Base-by-base conservation (phyloP, 1,284 basidiomycete species). In the Schizopora paradoxa region DNA sequence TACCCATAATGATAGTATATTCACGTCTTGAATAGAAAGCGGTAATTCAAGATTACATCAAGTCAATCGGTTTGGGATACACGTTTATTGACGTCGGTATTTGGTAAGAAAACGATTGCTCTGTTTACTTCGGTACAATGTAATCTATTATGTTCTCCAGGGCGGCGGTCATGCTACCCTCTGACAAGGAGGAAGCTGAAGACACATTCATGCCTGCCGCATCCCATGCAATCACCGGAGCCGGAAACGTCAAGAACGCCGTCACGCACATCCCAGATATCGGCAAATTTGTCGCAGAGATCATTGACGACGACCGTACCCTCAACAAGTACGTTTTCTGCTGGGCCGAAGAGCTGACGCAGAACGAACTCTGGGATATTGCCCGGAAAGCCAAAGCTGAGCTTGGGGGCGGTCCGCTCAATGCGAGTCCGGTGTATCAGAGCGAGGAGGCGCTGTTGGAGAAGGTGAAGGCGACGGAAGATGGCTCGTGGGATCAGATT, bases 321-420 rank as follows among this genome's bases (percentile, higher is more conserved):
- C 41, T 57, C 26, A 56, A 60, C 44, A 44, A 43, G 10, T 53
- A 58, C 42, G 55, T 62, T 13, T 57, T 61, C 42, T 46, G 56
- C 6, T 60, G 58, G 57, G 52, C 55, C n/a, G 58, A 61, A 44
- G 54, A 59, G 41, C 41, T 54, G 3, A 54, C 57, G 3, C 52
- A 51, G 40, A 42, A 36, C 4, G 43, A 49, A 22, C 21, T 42
- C 10, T 6, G 45, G 4, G 48, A 32, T 6, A 14, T 45, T n/a
- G 31, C 39, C 2, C 38, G 45, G 31, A 32, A 35, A 19, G 5
- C 25, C 6, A 45, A 27, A 18, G 18, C 45, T 14, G 36, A 45
- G 8, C n/a, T n/a, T n/a, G n/a, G n/a, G n/a, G n/a, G n/a, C n/a
- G n/a, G n/a, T n/a, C n/a, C n/a, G n/a, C n/a, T n/a, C n/a, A n/a